Conservation (phyloP, 306 rosid genomes). For the Lathyrus sativus region DNA sequence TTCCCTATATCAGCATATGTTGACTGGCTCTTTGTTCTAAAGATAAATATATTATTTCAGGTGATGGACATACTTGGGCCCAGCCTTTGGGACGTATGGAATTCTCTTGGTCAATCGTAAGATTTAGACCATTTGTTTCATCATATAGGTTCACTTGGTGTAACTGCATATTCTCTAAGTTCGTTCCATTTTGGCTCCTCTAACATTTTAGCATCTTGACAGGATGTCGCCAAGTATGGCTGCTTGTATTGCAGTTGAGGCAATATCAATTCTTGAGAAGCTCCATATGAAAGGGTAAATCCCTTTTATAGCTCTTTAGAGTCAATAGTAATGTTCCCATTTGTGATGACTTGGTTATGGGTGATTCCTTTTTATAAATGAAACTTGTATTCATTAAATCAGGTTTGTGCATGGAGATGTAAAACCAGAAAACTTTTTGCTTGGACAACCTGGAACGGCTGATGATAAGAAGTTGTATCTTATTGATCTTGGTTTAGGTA, state of each 20-base stretch:
- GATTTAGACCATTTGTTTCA: constrained; percentile 40
- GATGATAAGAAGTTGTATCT: constrained; percentile 93
- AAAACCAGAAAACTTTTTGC: constrained; percentile 93
- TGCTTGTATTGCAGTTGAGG: constrained; percentile 95
- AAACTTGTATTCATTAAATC: constrained; percentile 28
- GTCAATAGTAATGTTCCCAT: constrained; percentile 8
- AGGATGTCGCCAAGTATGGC: constrained; percentile 93
- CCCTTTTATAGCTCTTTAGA: constrained; percentile 5
- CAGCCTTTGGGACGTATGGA: constrained; percentile 96
- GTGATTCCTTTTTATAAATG: constrained; percentile 13
- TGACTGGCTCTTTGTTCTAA: constrained; percentile 39
- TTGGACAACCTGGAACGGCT: constrained; percentile 86
- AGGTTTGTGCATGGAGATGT: constrained; percentile 98
- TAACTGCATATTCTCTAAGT: background rate
- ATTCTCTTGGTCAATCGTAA: constrained; percentile 82
- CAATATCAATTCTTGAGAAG: constrained; percentile 95
- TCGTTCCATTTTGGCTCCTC: constrained; percentile 11
- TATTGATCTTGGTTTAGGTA: constrained; percentile 93
- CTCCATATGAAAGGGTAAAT: constrained; percentile 89
- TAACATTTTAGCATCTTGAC: constrained; percentile 42
- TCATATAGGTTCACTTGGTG: constrained; percentile 8
- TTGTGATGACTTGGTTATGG: constrained; percentile 27
- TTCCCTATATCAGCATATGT: constrained; percentile 28
- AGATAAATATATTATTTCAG: constrained; percentile 47
- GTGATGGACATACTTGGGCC: constrained; percentile 99